A percentile compares a stretch with the other conserved stretches of the same genome.
Evolutionary conservation across 1,139 yeast species (phyloP).

Genomic region (Kodamaea alishanica): DNA sequence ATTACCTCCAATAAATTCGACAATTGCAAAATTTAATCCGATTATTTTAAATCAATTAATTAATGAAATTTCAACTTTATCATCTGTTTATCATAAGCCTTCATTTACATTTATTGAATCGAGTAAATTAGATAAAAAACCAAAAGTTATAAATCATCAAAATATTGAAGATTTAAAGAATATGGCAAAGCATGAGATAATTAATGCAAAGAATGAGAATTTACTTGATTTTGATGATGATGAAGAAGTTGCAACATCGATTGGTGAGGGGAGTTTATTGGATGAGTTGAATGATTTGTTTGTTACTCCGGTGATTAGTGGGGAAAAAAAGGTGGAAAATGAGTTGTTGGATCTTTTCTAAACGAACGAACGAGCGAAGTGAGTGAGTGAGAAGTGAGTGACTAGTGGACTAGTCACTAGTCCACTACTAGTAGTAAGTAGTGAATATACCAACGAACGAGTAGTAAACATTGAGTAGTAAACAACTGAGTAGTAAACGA

Average conservation of each 20-base stretch:
- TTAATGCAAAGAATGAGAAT: slow-evolving; percentile 70
- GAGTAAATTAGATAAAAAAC: slow-evolving; percentile 21
- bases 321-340: slow-evolving; percentile 22
- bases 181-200: slow-evolving; percentile 74
- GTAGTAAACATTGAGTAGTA: too few relatives aligned
- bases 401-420: too few relatives aligned
- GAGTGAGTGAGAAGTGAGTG: too few relatives aligned
- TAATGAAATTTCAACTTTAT: slow-evolving; percentile 75
- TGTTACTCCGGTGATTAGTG: slow-evolving; percentile 25
- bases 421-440: too few relatives aligned
- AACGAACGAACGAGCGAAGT: too few relatives aligned
- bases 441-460: too few relatives aligned
- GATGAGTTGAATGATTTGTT: slow-evolving; percentile 72
- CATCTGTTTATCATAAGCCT: slow-evolving; percentile 89
- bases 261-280: slow-evolving; percentile 33
- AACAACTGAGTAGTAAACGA: too few relatives aligned
- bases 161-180: slow-evolving; percentile 73
- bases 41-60: slow-evolving; percentile 64
- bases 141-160: slow-evolving; percentile 23
- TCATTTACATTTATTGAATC: slow-evolving; percentile 60
- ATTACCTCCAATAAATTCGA: slow-evolving; percentile 68
- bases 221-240: slow-evolving; percentile 79
- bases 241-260: slow-evolving; percentile 22
- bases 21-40: slow-evolving; percentile 70
- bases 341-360: slow-evolving; percentile 61